phyloP scores from a whole-genome alignment of 129 eudicot genomes.

The Lactuca saligna region DNA sequence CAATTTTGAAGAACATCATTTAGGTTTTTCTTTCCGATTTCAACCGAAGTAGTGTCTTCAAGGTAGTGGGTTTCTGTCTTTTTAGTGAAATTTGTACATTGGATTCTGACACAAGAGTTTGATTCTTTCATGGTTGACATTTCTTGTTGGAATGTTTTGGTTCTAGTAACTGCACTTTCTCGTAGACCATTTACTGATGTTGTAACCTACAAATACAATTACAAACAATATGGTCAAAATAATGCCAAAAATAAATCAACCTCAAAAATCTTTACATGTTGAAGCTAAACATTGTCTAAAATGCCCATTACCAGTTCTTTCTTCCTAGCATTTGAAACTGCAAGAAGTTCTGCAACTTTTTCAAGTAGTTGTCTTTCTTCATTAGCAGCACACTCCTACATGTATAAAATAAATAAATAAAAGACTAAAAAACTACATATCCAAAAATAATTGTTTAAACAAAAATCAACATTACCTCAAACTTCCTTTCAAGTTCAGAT shows the following conservation, averaged over 20 bases:
- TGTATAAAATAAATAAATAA: neutral
- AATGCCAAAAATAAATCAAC: neutral
- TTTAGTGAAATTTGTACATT: conserved; percentile 49
- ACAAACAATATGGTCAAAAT: neutral
- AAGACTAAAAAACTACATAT: neutral
- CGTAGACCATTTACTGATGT: conserved; percentile 60
- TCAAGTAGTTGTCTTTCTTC: conserved; percentile 67
- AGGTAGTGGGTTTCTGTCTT: conserved; percentile 57
- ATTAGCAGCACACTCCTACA: conserved; percentile 61
- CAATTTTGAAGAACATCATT: conserved; percentile 64
- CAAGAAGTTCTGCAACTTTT: conserved; percentile 79
- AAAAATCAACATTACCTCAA: conserved; percentile 48
- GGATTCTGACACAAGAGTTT: conserved; percentile 44
- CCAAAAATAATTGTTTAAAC: neutral
- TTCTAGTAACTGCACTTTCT: conserved; percentile 61
- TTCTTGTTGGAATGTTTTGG: conserved; percentile 62
- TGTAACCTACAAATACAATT: conserved; percentile 44
- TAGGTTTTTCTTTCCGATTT: conserved; percentile 62
- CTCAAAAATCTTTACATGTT: neutral
- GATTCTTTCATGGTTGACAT: conserved; percentile 72
- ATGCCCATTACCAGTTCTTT: conserved; percentile 52
- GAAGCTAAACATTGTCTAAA: neutral
- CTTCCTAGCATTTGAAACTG: conserved; percentile 77
- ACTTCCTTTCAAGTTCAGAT: conserved; percentile 67
- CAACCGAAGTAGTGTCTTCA: conserved; percentile 73